Evolutionary conservation across 2,329 filamentous ascomycete genomes (phyloP).

Genomic region (Allantophomopsis cytisporea): DNA sequence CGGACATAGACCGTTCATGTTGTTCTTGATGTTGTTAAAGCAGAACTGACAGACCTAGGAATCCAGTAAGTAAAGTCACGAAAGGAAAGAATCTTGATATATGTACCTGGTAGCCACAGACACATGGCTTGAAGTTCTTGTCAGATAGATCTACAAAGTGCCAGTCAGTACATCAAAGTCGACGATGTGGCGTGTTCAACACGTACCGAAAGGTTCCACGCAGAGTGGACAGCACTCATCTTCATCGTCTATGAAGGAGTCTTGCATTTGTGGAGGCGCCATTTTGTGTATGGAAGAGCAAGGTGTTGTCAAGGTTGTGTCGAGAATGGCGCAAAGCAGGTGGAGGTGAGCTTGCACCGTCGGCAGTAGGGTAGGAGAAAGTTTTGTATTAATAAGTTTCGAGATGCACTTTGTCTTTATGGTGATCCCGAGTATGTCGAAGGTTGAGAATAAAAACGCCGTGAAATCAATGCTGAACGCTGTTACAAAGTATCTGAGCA

Average conservation of each 20-base stretch:
- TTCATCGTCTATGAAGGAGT: conserved; percentile 59
- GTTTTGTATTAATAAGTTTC: too few relatives aligned
- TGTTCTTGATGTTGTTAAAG: conserved; percentile 98
- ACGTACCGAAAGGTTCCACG: too few relatives aligned
- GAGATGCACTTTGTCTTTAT: too few relatives aligned
- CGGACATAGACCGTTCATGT: conserved; percentile 95
- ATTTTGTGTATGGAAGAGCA: conserved; percentile 24
- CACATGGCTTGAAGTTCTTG: conserved; percentile 92
- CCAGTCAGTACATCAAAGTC: too few relatives aligned
- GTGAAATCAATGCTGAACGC: too few relatives aligned
- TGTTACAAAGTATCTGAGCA: too few relatives aligned
- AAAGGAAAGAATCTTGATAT: background rate
- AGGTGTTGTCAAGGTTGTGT: conserved; percentile 3
- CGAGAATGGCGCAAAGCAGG: conserved; percentile 2
- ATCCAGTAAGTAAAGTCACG: background rate
- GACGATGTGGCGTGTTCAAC: too few relatives aligned
- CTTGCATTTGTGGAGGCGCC: conserved; percentile 41
- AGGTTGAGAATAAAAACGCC: too few relatives aligned
- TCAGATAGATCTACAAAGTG: conserved; percentile 84
- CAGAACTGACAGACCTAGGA: conserved; percentile 94
- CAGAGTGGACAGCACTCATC: conserved; percentile 31
- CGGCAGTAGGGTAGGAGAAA: conserved; percentile 10
- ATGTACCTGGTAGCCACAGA: conserved; percentile 90
- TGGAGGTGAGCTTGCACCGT: conserved; percentile 4
- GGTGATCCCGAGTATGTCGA: too few relatives aligned